Evolutionary conservation across 805 yeast species (phyloP).

Genomic region (Torulaspora quercuum): DNA sequence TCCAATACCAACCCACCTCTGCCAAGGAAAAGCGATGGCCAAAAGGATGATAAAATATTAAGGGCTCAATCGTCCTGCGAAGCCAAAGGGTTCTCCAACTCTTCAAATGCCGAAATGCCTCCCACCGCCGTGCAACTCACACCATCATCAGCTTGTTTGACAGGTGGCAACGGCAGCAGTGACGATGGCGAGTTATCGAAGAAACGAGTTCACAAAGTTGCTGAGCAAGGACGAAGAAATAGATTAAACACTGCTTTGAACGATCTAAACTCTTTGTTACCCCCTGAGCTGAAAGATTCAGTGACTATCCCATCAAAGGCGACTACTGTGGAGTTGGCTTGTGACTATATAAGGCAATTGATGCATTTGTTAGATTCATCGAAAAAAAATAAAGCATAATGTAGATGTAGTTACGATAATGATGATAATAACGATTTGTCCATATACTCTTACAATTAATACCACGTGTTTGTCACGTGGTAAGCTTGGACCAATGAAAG

Average conservation of each 20-base stretch:
- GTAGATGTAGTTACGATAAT: too few species aligned
- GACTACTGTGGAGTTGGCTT: conserved; percentile 89
- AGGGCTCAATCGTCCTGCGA: too few species aligned
- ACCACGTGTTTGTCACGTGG: too few species aligned
- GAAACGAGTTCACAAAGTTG: conserved; percentile 66
- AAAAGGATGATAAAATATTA: too few species aligned
- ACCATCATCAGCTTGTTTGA: conserved; percentile 6
- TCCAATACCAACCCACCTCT: conserved; percentile 1
- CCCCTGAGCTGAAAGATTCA: conserved; percentile 55
- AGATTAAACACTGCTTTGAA: conserved; percentile 84
- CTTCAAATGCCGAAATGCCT: too few species aligned
- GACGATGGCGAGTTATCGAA: conserved; percentile 20
- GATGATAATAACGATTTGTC: too few species aligned
- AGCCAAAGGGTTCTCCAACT: background rate
- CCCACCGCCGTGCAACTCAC: conserved; percentile 7
- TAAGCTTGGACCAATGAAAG: too few species aligned
- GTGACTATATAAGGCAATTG: conserved; percentile 56
- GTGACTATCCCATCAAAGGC: conserved; percentile 80
- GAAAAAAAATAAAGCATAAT: conserved; percentile 3
- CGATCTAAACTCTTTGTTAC: conserved; percentile 66
- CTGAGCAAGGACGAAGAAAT: conserved; percentile 94
- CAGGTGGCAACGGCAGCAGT: conserved; percentile 13
- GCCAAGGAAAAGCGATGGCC: conserved; percentile 2
- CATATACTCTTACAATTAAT: too few species aligned
- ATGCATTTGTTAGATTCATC: conserved; percentile 35